Evolutionary conservation across 2,329 filamentous ascomycete species (phyloP).

Genomic region (Pyrenochaeta sp.): DNA sequence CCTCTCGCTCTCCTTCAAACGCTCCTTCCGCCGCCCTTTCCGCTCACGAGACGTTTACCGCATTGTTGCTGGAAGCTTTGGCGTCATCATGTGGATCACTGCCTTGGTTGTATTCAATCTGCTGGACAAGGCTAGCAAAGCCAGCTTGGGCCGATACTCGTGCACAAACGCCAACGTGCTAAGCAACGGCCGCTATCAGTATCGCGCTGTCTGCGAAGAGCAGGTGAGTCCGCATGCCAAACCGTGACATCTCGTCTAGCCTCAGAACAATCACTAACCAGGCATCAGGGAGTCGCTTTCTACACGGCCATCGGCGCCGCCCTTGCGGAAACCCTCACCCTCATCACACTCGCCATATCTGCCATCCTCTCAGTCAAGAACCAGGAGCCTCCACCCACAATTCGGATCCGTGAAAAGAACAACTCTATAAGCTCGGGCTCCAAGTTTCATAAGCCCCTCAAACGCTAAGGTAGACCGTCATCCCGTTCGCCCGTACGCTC

Average conservation of each 20-base stretch:
- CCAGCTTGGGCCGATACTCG: conserved; percentile 47
- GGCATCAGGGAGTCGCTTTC: conserved; percentile 43
- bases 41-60: conserved; percentile 47
- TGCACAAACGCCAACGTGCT: conserved; percentile 45
- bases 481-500: conserved; percentile 1
- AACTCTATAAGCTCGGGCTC: conserved; percentile 33
- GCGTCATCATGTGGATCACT: conserved; percentile 45
- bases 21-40: conserved; percentile 44
- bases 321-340: conserved; percentile 40
- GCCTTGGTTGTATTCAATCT: conserved; percentile 45
- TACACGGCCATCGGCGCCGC: conserved; percentile 47
- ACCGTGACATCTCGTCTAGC: not conserved
- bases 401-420: conserved; percentile 38
- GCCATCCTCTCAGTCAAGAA: conserved; percentile 37
- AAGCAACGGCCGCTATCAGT: conserved; percentile 49
- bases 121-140: conserved; percentile 47
- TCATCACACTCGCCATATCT: conserved; percentile 43
- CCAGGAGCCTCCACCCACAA: conserved; percentile 31
- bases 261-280: conserved; percentile 22
- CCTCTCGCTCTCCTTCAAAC: conserved; percentile 42
- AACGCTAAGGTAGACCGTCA: conserved; percentile 15
- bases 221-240: conserved; percentile 35
- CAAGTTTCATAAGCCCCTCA: conserved; percentile 23
- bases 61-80: conserved; percentile 44
- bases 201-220: conserved; percentile 49